Conservation (phyloP, 1,139 yeast genomes). For the Candida sojae region DNA sequence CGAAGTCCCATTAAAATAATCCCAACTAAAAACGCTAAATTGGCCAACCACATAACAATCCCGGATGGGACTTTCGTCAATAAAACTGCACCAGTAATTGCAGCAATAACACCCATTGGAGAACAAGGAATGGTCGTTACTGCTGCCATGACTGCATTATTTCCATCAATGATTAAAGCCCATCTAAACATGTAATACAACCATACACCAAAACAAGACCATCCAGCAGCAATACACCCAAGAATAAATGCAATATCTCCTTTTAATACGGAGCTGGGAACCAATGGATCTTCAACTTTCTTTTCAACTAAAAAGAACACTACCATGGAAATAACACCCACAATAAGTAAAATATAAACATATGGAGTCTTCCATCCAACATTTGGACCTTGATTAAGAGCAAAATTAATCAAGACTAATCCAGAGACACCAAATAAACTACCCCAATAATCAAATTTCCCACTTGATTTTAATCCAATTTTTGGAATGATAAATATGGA, state of each 20-base stretch:
- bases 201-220: constrained; percentile 67
- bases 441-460: constrained; percentile 50
- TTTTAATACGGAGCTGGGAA: constrained; percentile 44
- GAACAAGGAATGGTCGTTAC: constrained; percentile 42
- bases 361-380: constrained; percentile 57
- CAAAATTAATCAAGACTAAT: constrained; percentile 51
- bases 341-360: constrained; percentile 50
- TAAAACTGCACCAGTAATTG: constrained; percentile 41
- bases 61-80: constrained; percentile 41
- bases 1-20: constrained; percentile 44
- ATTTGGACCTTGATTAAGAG: constrained; percentile 65
- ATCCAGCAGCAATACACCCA: constrained; percentile 54
- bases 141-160: constrained; percentile 36
- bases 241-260: constrained; percentile 48
- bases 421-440: constrained; percentile 49
- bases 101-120: constrained; percentile 48
- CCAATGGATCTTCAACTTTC: constrained; percentile 42
- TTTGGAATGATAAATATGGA: constrained; percentile 47
- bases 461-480: constrained; percentile 23
- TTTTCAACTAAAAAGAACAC: constrained; percentile 39
- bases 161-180: constrained; percentile 29
- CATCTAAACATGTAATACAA: constrained; percentile 45
- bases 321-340: constrained; percentile 41
- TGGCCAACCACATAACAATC: constrained; percentile 44
- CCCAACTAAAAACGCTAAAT: constrained; percentile 46